Evolutionary conservation across 257 asterid genomes (phyloP).

Genomic region (Petunia axillaris): DNA sequence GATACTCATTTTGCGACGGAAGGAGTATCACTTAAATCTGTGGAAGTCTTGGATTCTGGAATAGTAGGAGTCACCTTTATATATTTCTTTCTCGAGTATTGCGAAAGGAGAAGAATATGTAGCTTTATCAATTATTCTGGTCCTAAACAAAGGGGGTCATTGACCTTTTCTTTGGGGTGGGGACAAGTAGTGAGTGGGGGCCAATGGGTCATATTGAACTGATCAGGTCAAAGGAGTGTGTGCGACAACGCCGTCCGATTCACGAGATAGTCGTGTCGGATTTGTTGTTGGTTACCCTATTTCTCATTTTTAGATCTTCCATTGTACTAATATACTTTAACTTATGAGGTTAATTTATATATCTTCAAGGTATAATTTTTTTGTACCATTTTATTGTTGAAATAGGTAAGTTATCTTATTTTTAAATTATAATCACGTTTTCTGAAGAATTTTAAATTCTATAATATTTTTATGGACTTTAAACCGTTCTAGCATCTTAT

Average conservation of each 20-base stretch:
- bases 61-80: not conserved
- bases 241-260: constrained; percentile 43
- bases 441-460: too few relatives aligned
- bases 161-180: constrained; percentile 47
- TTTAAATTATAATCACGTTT: too few relatives aligned
- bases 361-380: too few relatives aligned
- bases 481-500: too few relatives aligned
- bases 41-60: not conserved
- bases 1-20: too few relatives aligned
- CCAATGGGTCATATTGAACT: constrained; percentile 34
- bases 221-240: constrained; percentile 58
- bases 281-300: constrained; percentile 34
- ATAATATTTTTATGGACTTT: too few relatives aligned
- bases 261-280: constrained; percentile 41
- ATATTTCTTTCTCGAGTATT: not conserved
- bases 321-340: too few relatives aligned
- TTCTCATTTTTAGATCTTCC: not conserved
- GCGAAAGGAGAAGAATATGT: constrained; percentile 21
- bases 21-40: not conserved
- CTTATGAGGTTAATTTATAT: too few relatives aligned
- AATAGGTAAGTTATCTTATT: too few relatives aligned
- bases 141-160: constrained; percentile 33
- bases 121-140: constrained; percentile 19
- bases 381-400: too few relatives aligned
- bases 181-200: constrained; percentile 22